These are phyloP conservation scores for Syzygium grande DNA, from an alignment of 345 rosid genomes.

Conservation along the genomic window DNA sequence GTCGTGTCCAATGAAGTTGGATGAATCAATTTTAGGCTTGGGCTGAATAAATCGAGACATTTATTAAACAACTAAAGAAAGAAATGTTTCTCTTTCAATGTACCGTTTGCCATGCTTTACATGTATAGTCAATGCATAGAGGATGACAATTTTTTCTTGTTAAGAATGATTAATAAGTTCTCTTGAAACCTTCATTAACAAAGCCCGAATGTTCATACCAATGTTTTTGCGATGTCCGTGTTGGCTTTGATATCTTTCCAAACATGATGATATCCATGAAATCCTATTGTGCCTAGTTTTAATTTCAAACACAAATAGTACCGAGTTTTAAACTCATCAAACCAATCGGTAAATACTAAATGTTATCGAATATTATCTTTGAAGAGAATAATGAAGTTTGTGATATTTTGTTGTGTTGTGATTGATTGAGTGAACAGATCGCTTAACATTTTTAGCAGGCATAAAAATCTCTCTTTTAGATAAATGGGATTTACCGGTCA, in stretches of 20 bases:
- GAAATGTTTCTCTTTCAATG: background rate
- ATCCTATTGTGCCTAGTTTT: background rate
- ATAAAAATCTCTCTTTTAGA: too few relatives aligned
- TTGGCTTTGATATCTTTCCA: background rate
- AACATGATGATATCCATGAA: background rate
- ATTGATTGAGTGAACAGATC: too few relatives aligned
- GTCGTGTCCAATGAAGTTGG: fast-evolving
- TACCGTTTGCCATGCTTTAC: background rate
- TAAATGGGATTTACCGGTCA: too few relatives aligned
- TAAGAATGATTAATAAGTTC: background rate
- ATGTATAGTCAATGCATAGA: background rate
- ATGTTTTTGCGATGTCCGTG: background rate
- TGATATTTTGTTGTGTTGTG: too few relatives aligned
- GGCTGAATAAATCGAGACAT: fast-evolving
- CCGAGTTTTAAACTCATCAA: background rate
- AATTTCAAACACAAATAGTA: background rate
- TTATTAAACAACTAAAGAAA: background rate
- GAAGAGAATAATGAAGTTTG: too few relatives aligned
- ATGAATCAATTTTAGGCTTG: fast-evolving
- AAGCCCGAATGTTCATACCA: background rate
- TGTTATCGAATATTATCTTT: background rate
- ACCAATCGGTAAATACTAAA: background rate
- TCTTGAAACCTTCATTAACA: background rate
- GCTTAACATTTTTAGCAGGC: too few relatives aligned
- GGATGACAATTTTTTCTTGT: background rate